A percentile compares a stretch with the other conserved stretches of the same genome.
phyloP scores from a whole-genome alignment of 73 alveolate species.

The Paramecium sonneborni region DNA sequence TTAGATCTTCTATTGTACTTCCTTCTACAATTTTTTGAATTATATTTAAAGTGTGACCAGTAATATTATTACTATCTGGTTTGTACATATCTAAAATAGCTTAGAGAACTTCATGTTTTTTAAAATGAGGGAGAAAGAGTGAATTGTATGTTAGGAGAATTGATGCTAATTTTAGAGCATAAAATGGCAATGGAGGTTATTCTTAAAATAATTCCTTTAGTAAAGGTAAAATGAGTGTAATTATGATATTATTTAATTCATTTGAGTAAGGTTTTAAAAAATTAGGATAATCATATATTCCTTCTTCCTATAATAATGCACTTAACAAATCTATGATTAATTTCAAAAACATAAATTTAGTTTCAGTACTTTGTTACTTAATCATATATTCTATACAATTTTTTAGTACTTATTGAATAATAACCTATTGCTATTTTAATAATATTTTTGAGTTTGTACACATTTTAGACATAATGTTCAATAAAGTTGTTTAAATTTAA shows the following conservation, averaged over 20 bases:
- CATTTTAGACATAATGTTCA: conserved; percentile 27
- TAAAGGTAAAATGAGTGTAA: conserved; percentile 70
- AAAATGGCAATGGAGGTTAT: conserved; percentile 63
- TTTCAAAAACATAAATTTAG: conserved; percentile 80
- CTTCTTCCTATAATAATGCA: conserved; percentile 79
- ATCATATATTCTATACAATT: conserved; percentile 12
- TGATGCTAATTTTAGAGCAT: conserved; percentile 52
- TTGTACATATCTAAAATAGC: conserved; percentile 11
- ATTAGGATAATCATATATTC: conserved; percentile 76
- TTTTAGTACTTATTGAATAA: conserved; percentile 31
- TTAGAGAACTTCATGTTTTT: not conserved
- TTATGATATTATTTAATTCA: conserved; percentile 72
- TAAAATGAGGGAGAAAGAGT: conserved; percentile 20
- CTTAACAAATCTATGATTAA: conserved; percentile 81
- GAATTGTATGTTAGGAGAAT: conserved; percentile 15
- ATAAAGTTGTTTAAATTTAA: not conserved
- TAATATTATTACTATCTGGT: not conserved
- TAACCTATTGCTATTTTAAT: not conserved
- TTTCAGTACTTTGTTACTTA: conserved; percentile 51
- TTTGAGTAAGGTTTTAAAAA: conserved; percentile 72
- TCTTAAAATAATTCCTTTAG: conserved; percentile 39
- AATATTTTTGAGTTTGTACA: conserved; percentile 52
- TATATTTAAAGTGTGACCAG: conserved; percentile 48
- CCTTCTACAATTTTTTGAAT: conserved; percentile 10
- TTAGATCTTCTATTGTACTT: conserved; percentile 9